Evolutionary conservation across 2,329 filamentous ascomycete species (phyloP).

Genomic region (Paraconiothyrium brasiliense): DNA sequence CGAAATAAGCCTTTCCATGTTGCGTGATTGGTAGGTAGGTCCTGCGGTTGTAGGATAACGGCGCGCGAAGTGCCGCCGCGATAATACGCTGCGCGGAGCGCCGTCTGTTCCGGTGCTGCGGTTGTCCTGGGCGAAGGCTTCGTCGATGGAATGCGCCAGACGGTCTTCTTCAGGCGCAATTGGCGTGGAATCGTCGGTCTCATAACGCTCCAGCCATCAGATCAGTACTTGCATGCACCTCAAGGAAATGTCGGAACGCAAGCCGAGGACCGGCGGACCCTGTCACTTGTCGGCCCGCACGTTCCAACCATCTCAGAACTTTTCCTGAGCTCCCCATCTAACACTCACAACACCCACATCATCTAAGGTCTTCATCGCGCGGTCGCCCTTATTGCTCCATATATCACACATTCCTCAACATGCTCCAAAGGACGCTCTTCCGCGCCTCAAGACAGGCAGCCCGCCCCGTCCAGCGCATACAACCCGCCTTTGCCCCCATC

Average conservation of each 20-base stretch:
- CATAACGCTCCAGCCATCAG: constrained; percentile 26
- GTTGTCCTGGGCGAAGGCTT: constrained; percentile 12
- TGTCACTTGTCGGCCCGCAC: constrained; percentile 28
- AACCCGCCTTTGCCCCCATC: constrained; percentile 51
- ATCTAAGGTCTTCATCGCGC: constrained; percentile 18
- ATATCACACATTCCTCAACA: constrained; percentile 37
- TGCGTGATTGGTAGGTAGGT: constrained; percentile 59
- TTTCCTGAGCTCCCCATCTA: constrained; percentile 19
- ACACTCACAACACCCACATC: constrained; percentile 27
- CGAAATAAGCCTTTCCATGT: constrained; percentile 54
- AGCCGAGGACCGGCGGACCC: constrained; percentile 31
- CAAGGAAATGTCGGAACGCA: constrained; percentile 25
- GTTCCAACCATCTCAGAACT: constrained; percentile 22
- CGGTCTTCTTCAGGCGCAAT: constrained; percentile 24
- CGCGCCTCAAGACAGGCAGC: constrained; percentile 57
- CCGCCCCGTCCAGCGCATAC: constrained; percentile 48
- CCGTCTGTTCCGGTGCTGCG: constrained; percentile 26
- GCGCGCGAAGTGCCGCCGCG: constrained; percentile 76
- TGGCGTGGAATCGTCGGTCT: constrained; percentile 29
- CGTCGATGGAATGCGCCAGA: constrained; percentile 2
- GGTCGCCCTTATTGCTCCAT: constrained; percentile 11
- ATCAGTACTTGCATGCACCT: not conserved
- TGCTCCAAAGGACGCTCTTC: constrained; percentile 62
- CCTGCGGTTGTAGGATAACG: constrained; percentile 65
- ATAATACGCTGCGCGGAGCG: constrained; percentile 64